Percentiles rank a stretch among this genome's conserved stretches.
These are phyloP conservation scores for Aquilaria agallochum DNA, from an alignment of 441 rosid genomes.

Conservation along the genomic window DNA sequence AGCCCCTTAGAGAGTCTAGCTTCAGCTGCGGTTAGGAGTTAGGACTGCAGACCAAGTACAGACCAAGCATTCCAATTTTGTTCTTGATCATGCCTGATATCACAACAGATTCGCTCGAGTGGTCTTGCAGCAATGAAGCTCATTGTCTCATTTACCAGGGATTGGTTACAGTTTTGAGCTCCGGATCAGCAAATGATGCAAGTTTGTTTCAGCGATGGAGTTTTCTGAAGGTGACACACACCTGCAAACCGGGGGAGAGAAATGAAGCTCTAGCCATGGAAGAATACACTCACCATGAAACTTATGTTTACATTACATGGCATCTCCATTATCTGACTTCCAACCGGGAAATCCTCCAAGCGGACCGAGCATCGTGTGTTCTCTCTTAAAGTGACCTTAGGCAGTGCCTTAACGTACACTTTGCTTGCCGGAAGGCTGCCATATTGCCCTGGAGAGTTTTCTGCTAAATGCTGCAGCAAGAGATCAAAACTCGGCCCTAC, in stretches of 20 bases:
- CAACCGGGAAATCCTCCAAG: slow-evolving; percentile 48
- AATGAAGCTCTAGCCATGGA: slow-evolving; percentile 78
- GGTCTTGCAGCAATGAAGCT: slow-evolving; percentile 38
- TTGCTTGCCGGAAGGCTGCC: slow-evolving; percentile 77
- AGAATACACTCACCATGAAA: slow-evolving; percentile 62
- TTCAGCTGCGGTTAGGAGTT: slow-evolving; percentile 48
- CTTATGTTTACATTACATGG: slow-evolving; percentile 54
- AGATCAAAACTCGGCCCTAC: slow-evolving; percentile 74
- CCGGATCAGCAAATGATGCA: slow-evolving; percentile 27
- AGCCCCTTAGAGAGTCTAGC: slow-evolving; percentile 52
- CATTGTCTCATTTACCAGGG: slow-evolving; percentile 59
- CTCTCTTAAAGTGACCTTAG: slow-evolving; percentile 40
- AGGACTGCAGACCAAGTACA: slow-evolving; percentile 49
- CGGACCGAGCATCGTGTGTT: slow-evolving; percentile 50
- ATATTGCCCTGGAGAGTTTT: slow-evolving; percentile 55
- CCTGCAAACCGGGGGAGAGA: slow-evolving; percentile 87
- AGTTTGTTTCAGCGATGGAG: background rate
- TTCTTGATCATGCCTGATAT: slow-evolving; percentile 42
- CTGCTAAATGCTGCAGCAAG: slow-evolving; percentile 68
- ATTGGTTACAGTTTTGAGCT: slow-evolving; percentile 39
- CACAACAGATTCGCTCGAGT: slow-evolving; percentile 32
- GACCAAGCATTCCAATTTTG: slow-evolving; percentile 54
- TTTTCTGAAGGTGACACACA: slow-evolving; percentile 55
- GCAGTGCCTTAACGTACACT: slow-evolving; percentile 48
- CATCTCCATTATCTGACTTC: slow-evolving; percentile 59